Percentiles rank a stretch among this genome's conserved stretches.
These are phyloP conservation scores for Dionaea muscipula DNA, from an alignment of 179 eudicot genomes.

Conservation along the genomic window DNA sequence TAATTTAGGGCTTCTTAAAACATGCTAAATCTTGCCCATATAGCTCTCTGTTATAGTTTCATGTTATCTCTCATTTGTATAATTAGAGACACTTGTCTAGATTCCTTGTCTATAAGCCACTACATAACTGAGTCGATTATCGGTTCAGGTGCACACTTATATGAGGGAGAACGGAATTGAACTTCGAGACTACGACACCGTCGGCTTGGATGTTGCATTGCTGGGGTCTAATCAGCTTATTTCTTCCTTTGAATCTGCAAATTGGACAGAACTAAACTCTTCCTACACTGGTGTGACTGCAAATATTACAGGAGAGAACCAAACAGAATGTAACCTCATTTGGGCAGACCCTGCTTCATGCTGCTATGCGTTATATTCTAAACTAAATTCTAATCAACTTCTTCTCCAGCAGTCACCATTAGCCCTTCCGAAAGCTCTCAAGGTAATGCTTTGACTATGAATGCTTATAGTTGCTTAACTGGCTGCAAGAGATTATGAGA, in stretches of 20 bases:
- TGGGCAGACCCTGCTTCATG: conserved; percentile 80
- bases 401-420: conserved; percentile 74
- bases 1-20: neutral
- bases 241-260: conserved; percentile 20
- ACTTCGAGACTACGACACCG: conserved; percentile 57
- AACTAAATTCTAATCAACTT: conserved; percentile 54
- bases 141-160: conserved; percentile 40
- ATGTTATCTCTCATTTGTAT: neutral
- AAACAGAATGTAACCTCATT: conserved; percentile 34
- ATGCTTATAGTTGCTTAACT: too few species aligned
- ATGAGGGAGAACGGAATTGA: conserved; percentile 66
- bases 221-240: conserved; percentile 63
- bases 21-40: too few species aligned
- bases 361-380: conserved; percentile 83
- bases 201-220: conserved; percentile 53
- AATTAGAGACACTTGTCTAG: neutral
- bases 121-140: neutral
- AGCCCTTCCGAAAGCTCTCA: conserved; percentile 87
- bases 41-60: neutral
- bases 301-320: conserved; percentile 19
- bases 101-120: neutral
- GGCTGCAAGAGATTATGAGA: too few species aligned
- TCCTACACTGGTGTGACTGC: conserved; percentile 11
- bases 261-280: conserved; percentile 8
- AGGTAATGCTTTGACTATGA: conserved; percentile 29